phyloP scores from a whole-genome alignment of 768 basidiomycete species.

The Macrolepiota dolichaula region DNA sequence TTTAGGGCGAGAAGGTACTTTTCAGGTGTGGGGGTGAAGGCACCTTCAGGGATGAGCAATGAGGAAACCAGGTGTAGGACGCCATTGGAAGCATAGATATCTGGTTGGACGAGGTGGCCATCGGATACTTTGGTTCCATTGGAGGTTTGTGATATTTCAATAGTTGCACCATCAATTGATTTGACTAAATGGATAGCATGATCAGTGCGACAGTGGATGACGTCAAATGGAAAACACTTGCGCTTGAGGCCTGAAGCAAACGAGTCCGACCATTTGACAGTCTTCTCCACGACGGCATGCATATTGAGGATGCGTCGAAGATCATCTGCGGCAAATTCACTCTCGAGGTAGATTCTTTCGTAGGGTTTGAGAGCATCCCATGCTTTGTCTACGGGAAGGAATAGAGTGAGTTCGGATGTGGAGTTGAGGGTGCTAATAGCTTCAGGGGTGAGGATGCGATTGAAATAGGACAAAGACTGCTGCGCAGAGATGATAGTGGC shows the following conservation, averaged over 20 bases:
- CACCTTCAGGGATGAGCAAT: slow-evolving; percentile 73
- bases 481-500: slow-evolving; percentile 60
- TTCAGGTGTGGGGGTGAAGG: slow-evolving; percentile 85
- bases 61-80: slow-evolving; percentile 88
- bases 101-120: slow-evolving; percentile 64
- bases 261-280: slow-evolving; percentile 66
- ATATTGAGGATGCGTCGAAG: slow-evolving; percentile 73
- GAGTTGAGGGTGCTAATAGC: slow-evolving; percentile 55
- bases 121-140: slow-evolving; percentile 54
- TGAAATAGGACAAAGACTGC: slow-evolving; percentile 67
- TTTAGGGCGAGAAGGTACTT: slow-evolving; percentile 92
- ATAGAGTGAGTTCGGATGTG: slow-evolving; percentile 77
- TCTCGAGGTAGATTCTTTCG: slow-evolving; percentile 87
- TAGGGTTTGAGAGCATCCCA: slow-evolving; percentile 75
- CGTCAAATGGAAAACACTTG: slow-evolving; percentile 31
- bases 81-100: slow-evolving; percentile 93
- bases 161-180: slow-evolving; percentile 61
- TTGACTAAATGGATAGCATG: slow-evolving; percentile 46
- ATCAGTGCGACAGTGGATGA: slow-evolving; percentile 7
- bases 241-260: slow-evolving; percentile 50
- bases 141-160: slow-evolving; percentile 55
- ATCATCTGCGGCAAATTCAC: slow-evolving; percentile 81
- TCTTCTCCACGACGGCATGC: slow-evolving; percentile 60
- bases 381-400: slow-evolving; percentile 83
- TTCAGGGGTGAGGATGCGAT: slow-evolving; percentile 63